Conservation (phyloP, 805 yeast species). For the Suhomyces sp. region DNA sequence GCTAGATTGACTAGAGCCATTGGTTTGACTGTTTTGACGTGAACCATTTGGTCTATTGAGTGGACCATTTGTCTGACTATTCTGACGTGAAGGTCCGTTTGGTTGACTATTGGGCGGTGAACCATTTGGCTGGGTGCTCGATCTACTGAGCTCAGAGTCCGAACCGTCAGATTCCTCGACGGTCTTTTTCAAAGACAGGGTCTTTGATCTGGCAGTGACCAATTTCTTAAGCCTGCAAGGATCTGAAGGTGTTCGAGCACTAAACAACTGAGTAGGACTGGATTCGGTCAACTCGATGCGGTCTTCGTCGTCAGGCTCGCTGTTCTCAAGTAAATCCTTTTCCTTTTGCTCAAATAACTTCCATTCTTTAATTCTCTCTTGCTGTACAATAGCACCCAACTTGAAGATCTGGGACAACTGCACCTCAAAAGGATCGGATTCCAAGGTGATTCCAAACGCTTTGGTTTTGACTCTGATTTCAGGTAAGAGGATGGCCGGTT, state of each 20-base stretch:
- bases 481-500: constrained; percentile 51
- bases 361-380: constrained; percentile 50
- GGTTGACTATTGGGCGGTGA: background rate
- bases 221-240: background rate
- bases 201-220: background rate
- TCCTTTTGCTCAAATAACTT: constrained; percentile 34
- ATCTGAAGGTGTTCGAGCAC: background rate
- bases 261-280: background rate
- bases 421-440: constrained; percentile 87
- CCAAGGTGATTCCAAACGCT: constrained; percentile 61
- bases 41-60: too few relatives aligned
- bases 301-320: constrained; percentile 11
- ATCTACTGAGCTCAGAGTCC: background rate
- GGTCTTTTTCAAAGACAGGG: background rate
- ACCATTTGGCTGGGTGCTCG: background rate
- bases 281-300: constrained; percentile 5
- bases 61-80: background rate
- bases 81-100: background rate
- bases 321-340: constrained; percentile 11
- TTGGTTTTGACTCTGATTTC: constrained; percentile 52
- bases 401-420: constrained; percentile 63
- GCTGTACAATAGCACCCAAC: constrained; percentile 66
- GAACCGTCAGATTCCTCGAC: background rate
- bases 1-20: background rate
- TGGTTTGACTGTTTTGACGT: background rate